Evolutionary conservation across 306 rosid species (phyloP).

Genomic region (Medicago truncatula): DNA sequence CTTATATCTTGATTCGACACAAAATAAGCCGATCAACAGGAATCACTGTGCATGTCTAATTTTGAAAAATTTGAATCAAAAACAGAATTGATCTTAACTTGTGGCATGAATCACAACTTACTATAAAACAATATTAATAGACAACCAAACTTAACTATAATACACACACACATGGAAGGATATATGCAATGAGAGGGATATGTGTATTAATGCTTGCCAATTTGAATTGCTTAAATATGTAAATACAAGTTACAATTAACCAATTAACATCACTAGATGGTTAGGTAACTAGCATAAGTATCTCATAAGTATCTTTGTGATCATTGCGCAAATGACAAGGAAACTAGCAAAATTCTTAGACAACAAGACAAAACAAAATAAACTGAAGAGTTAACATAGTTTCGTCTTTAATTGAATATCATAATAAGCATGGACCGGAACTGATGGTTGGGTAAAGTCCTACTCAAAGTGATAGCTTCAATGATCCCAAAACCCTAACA

Average conservation of each 20-base stretch:
- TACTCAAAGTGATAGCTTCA: neutral
- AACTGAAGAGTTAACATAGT: neutral
- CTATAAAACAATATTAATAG: slow-evolving; percentile 1
- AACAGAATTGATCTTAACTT: neutral
- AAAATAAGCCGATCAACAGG: neutral
- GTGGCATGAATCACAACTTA: neutral
- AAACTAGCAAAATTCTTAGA: too few species aligned
- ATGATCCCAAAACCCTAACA: neutral
- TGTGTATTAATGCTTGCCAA: neutral
- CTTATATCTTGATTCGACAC: neutral
- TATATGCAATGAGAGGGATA: neutral
- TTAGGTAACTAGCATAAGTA: too few species aligned
- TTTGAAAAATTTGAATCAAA: neutral
- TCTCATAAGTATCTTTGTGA: neutral
- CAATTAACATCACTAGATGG: too few species aligned
- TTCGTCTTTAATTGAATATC: neutral
- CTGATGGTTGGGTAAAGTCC: neutral
- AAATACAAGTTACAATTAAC: neutral
- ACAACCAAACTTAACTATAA: neutral
- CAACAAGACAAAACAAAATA: neutral
- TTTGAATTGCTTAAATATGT: neutral
- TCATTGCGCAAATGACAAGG: neutral
- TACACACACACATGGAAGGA: too few species aligned
- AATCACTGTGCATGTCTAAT: neutral
- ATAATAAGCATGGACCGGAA: neutral